Evolutionary conservation across 768 basidiomycete genomes (phyloP).

Genomic region (Mycena galopus): DNA sequence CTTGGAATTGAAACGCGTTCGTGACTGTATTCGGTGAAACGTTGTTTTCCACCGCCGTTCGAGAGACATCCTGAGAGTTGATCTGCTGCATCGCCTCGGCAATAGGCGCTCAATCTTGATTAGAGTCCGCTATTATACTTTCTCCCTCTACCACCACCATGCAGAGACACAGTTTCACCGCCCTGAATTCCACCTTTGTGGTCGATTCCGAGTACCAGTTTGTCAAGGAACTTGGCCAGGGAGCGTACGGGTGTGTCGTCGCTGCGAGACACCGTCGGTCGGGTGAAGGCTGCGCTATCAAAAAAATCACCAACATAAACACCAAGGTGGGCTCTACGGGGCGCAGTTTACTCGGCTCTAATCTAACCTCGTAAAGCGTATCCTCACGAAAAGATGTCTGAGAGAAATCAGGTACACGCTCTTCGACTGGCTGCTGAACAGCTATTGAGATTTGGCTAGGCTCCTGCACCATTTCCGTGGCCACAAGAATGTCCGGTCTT

Average conservation of each 20-base stretch:
- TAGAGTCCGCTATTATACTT: constrained; percentile 18
- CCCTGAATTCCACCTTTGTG: constrained; percentile 88
- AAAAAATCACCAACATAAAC: constrained; percentile 96
- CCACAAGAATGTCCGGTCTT: constrained; percentile 88
- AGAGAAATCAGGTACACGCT: constrained; percentile 87
- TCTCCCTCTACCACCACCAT: constrained; percentile 51
- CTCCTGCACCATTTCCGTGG: constrained; percentile 97
- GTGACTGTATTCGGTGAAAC: neutral
- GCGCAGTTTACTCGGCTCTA: neutral
- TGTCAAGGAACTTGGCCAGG: constrained; percentile 97
- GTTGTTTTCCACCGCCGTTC: neutral
- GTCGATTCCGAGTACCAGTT: constrained; percentile 93
- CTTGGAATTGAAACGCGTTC: constrained; percentile 8
- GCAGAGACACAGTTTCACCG: constrained; percentile 83
- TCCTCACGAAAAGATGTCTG: constrained; percentile 96
- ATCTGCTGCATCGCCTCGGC: neutral
- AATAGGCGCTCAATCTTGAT: constrained; percentile 20
- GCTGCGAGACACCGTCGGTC: constrained; percentile 86
- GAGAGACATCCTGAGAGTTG: neutral
- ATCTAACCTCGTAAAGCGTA: constrained; percentile 66
- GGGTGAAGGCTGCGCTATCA: constrained; percentile 93
- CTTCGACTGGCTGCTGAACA: neutral
- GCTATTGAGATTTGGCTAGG: constrained; percentile 55
- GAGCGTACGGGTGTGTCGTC: constrained; percentile 94
- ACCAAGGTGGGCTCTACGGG: constrained; percentile 70